phyloP scores from a whole-genome alignment of 139 green algal species.

The Klebsormidium nitens region DNA sequence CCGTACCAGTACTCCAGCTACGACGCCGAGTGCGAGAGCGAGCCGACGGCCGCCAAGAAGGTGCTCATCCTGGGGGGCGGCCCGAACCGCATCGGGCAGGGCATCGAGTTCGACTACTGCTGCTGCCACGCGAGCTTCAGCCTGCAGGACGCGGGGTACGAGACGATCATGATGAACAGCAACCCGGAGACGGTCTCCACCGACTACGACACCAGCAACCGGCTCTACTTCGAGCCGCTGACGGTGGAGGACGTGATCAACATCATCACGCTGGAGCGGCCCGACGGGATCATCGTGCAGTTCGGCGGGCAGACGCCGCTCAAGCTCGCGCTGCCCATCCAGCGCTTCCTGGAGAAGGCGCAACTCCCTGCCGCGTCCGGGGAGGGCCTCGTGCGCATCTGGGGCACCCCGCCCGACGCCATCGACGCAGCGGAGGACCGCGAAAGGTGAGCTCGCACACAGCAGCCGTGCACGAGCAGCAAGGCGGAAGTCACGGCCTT shows the following conservation, averaged over 20 bases:
- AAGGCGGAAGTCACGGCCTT: no score
- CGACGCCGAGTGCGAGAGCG: conserved; percentile 74
- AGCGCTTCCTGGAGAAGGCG: conserved; percentile 46
- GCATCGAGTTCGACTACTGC: conserved; percentile 99
- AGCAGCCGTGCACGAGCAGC: no score
- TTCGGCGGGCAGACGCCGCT: conserved; percentile 99
- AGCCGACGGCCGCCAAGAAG: conserved; percentile 57
- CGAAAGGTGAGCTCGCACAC: no score
- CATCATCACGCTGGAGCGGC: conserved; percentile 88
- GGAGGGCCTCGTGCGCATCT: conserved; percentile 82
- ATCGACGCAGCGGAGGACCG: conserved; percentile 98
- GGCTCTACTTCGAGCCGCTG: conserved; percentile 98
- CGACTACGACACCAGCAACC: conserved; percentile 96
- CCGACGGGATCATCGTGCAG: conserved; percentile 95
- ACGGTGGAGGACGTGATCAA: conserved; percentile 93
- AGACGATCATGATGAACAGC: conserved; percentile 99
- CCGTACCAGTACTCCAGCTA: conserved; percentile 92
- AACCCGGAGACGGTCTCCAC: conserved; percentile 97
- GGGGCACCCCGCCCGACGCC: conserved; percentile 88
- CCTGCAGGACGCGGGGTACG: conserved; percentile 78
- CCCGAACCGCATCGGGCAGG: conserved; percentile 98
- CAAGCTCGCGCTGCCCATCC: conserved; percentile 77
- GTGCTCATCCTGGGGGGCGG: conserved; percentile 98
- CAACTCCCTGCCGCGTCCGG: conserved; percentile 51
- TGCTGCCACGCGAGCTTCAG: conserved; percentile 98